A percentile compares a stretch with the other conserved stretches of the same genome.
phyloP scores from a whole-genome alignment of 306 rosid genomes.

The Ormosia emarginata region DNA sequence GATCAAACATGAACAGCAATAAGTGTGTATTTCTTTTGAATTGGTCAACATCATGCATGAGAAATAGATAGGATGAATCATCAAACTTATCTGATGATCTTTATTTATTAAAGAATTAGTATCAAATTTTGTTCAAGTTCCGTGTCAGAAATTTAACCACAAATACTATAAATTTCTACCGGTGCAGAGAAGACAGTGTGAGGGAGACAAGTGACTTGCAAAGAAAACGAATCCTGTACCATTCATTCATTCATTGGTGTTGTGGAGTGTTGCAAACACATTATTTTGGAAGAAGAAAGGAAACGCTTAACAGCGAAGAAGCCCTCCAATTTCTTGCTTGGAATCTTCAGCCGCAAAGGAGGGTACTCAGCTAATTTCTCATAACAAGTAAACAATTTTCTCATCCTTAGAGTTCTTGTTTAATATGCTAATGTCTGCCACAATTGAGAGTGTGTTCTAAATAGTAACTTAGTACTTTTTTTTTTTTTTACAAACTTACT shows the following conservation, averaged over 20 bases:
- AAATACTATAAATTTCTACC: background rate
- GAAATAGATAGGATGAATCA: background rate
- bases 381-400: no score
- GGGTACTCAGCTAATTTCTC: background rate
- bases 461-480: no score
- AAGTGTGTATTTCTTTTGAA: background rate
- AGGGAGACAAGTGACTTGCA: background rate
- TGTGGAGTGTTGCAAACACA: background rate
- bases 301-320: background rate
- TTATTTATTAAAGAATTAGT: no score
- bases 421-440: no score
- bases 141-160: background rate
- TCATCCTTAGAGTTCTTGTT: no score
- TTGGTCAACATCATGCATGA: background rate
- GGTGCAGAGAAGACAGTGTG: background rate
- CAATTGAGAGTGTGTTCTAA: no score
- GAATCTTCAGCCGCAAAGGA: background rate
- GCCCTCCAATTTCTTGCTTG: background rate
- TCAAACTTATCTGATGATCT: background rate
- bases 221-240: background rate
- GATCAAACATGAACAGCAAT: no score
- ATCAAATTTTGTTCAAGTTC: background rate
- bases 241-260: background rate
- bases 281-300: background rate
- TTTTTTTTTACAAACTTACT: no score